Evolutionary conservation across 2,329 filamentous ascomycete genomes (phyloP), one percentile per base, ranked within the genome.

Genomic region (Alternaria triticimaculans): DNA sequence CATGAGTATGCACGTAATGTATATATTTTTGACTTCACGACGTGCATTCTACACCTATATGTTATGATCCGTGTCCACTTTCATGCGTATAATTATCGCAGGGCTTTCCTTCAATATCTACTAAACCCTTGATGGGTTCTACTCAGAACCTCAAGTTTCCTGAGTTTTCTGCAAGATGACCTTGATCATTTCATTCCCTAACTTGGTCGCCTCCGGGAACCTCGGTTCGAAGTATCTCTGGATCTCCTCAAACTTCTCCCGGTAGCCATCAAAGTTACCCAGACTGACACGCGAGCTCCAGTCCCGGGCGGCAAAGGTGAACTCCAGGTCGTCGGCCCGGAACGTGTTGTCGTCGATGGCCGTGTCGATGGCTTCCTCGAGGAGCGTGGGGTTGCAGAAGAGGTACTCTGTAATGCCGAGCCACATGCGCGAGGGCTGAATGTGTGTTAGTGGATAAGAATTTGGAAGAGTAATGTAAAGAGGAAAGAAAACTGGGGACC

Each of bases 111-210:
- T 6, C 10, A 41, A 14, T 37, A 37, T 23, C 20, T 53, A 41
- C 49, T 18, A 25, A 30, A 25, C 37, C 12, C 15, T 37, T 14
- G 9, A 25, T 41, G 30, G 14, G 23, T 41, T 41, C 14, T 53
- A 23, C 14, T 21, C 11, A 53, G 5, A 37, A 23, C 21, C 21
- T 59, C 30, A 70, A 12, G 49, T 41, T 53, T 71, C 68, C 55
- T 68, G 74, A 46, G 90, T 91, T 80, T 93, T 95, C 82, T 95
- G 92, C 71, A 97, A 82, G 73, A 99, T 96, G 48, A 93, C 96
- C 84, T 91, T 94, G 81, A 99, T 96, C 96, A 99, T 99, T 78
- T 94, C 91, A 78, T 97, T 97, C 3, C 96, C 96, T 41, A 99
- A 84, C 72, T 90, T 89, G 56, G 90, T 93, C 6, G 96, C 96